These are phyloP conservation scores for Fusarium graminum DNA, from an alignment of 2,329 filamentous ascomycete species.

Conservation along the genomic window DNA sequence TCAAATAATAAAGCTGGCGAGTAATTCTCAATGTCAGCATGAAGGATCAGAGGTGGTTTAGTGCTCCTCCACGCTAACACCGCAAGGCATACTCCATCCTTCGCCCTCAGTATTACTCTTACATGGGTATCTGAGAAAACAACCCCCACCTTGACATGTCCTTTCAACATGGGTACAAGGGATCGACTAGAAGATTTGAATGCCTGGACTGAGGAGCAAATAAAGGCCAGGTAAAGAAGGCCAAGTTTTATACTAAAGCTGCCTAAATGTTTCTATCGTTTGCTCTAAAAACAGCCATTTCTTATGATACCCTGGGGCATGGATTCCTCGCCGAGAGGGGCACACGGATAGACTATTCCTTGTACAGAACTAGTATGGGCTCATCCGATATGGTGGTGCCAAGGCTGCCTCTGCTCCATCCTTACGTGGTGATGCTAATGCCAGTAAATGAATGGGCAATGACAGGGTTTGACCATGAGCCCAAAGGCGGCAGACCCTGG, in stretches of 20 bases:
- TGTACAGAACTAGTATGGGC: slow-evolving; percentile 9
- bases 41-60: slow-evolving; percentile 1
- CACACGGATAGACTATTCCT: neutral
- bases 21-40: slow-evolving; percentile 1
- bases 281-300: too few relatives aligned
- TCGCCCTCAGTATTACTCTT: neutral
- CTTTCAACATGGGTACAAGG: neutral
- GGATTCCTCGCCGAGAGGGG: neutral
- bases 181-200: too few relatives aligned
- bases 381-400: slow-evolving; percentile 7
- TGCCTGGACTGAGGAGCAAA: too few relatives aligned
- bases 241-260: too few relatives aligned
- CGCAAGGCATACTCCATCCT: slow-evolving; percentile 25
- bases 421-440: slow-evolving; percentile 11
- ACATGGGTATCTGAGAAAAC: slow-evolving; percentile 21
- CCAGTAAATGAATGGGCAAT: neutral
- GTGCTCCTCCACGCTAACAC: slow-evolving; percentile 4
- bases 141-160: slow-evolving; percentile 25
- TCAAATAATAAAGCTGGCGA: neutral
- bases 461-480: slow-evolving; percentile 11
- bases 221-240: too few relatives aligned
- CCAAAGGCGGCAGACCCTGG: slow-evolving; percentile 16
- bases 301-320: neutral
- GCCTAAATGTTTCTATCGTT: too few relatives aligned
- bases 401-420: slow-evolving; percentile 33